phyloP scores from a whole-genome alignment of 345 rosid genomes.

The Aquilaria sinensis region DNA sequence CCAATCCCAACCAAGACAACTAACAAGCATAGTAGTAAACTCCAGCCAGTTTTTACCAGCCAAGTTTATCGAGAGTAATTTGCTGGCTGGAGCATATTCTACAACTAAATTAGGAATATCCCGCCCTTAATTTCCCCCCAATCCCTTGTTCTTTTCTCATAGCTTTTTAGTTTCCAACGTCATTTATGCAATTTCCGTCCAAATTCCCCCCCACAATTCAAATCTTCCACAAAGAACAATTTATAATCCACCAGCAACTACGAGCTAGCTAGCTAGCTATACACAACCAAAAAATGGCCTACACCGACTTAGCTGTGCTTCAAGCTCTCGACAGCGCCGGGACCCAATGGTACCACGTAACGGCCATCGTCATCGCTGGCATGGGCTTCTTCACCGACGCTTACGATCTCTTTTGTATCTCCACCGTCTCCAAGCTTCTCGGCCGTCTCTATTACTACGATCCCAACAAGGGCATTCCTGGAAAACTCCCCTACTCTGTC shows the following conservation, averaged over 20 bases:
- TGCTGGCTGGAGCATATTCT: not conserved
- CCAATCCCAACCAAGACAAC: too few relatives aligned
- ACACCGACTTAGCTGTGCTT: constrained; percentile 32
- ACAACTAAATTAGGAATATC: constrained; percentile 13
- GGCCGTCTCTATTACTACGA: constrained; percentile 66
- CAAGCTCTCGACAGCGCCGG: constrained; percentile 55
- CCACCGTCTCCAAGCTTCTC: constrained; percentile 50
- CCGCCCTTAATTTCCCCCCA: constrained; percentile 2
- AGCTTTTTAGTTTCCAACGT: constrained; percentile 13
- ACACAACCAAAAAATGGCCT: constrained; percentile 8
- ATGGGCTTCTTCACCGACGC: constrained; percentile 87
- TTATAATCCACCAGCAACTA: not conserved
- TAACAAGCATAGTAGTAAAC: too few relatives aligned
- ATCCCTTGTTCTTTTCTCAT: constrained; percentile 19
- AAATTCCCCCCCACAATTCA: not conserved
- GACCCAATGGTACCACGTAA: constrained; percentile 60
- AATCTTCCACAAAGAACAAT: constrained; percentile 3
- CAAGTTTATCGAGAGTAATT: not conserved
- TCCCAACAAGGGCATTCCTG: constrained; percentile 20
- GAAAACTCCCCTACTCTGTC: constrained; percentile 28
- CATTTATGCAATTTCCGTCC: not conserved
- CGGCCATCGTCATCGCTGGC: constrained; percentile 61
- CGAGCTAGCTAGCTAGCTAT: not conserved
- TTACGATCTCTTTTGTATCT: constrained; percentile 67
- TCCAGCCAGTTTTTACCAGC: too few relatives aligned